Conservation (phyloP, 305 asterid genomes). For the Solanum hybrid region DNA sequence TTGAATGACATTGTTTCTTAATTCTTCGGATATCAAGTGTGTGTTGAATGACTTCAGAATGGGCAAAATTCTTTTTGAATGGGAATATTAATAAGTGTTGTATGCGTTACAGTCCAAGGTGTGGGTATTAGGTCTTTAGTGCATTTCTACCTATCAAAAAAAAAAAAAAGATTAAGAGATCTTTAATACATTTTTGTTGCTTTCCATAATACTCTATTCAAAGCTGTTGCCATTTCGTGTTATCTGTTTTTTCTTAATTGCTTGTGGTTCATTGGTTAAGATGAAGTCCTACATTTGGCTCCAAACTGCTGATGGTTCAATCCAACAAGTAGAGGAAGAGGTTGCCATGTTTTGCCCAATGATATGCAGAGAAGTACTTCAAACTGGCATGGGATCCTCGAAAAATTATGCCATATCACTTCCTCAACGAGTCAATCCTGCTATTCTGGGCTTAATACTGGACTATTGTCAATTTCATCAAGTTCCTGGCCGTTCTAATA, state of each 20-base stretch:
- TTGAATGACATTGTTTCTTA: not conserved
- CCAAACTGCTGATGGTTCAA: conserved; percentile 74
- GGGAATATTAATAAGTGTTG: not conserved
- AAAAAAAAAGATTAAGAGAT: not conserved
- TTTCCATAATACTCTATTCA: not conserved
- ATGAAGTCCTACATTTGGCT: conserved; percentile 53
- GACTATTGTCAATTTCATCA: conserved; percentile 91
- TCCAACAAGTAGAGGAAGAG: conserved; percentile 83
- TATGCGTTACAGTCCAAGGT: not conserved
- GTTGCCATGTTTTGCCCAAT: conserved; percentile 82
- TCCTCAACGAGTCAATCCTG: conserved; percentile 76
- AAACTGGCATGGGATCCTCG: conserved; percentile 75
- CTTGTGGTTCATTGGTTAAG: not conserved
- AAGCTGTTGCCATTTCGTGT: not conserved
- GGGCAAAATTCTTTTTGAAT: not conserved
- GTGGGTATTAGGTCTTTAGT: not conserved
- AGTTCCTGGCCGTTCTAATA: conserved; percentile 84
- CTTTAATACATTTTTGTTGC: not conserved
- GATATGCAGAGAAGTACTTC: conserved; percentile 65
- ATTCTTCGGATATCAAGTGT: not conserved
- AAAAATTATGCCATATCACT: conserved; percentile 70
- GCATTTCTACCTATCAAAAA: not conserved
- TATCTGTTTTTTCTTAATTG: not conserved
- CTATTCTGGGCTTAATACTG: conserved; percentile 76
- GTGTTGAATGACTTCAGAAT: not conserved